Conservation (phyloP, 129 eudicot species). For the Saposhnikovia divaricata region DNA sequence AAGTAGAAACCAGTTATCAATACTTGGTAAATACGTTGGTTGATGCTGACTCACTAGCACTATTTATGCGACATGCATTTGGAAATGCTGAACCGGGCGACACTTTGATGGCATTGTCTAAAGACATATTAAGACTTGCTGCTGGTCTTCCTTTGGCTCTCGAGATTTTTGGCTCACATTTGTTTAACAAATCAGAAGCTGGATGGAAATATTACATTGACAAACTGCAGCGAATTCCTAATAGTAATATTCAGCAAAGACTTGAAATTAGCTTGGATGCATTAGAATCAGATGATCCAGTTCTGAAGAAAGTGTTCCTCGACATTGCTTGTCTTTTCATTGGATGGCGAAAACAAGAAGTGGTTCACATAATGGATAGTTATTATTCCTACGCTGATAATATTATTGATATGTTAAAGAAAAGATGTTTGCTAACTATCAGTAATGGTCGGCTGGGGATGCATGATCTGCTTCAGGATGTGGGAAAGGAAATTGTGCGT, state of each 20-base stretch:
- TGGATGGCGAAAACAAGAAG: background rate
- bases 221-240: background rate
- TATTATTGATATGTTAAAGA: too few species aligned
- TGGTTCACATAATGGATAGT: too few species aligned
- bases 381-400: background rate
- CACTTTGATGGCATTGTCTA: background rate
- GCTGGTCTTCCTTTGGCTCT: constrained; percentile 30
- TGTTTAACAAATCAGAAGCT: background rate
- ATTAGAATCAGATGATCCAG: too few species aligned
- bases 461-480: background rate
- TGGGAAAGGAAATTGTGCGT: background rate
- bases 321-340: background rate
- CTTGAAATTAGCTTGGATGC: too few species aligned
- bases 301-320: background rate
- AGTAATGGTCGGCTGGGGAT: too few species aligned
- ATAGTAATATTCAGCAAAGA: background rate
- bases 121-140: constrained; percentile 10
- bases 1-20: background rate
- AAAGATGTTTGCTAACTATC: background rate
- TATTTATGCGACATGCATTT: constrained; percentile 27
- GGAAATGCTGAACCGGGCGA: background rate
- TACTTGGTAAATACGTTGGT: constrained; percentile 10
- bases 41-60: constrained; percentile 13
- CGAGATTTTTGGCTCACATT: constrained; percentile 24
- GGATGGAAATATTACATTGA: constrained; percentile 4